phyloP scores from a whole-genome alignment of 2,329 filamentous ascomycete species.

The Fusarium musae region DNA sequence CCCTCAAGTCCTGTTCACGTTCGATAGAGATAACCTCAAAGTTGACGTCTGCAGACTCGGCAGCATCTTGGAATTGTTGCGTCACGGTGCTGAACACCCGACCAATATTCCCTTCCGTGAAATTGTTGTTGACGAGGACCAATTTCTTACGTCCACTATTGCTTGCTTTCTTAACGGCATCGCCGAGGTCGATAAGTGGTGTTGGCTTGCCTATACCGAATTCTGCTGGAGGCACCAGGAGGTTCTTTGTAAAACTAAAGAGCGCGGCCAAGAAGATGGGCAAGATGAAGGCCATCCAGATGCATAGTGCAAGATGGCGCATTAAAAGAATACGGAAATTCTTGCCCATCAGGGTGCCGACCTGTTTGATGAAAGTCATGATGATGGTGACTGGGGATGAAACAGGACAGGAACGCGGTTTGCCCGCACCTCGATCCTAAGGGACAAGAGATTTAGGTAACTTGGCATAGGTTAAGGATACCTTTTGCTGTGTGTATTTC shows the following conservation, averaged over 20 bases:
- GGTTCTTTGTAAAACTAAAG: constrained; percentile 79
- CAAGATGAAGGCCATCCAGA: constrained; percentile 68
- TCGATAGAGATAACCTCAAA: constrained; percentile 66
- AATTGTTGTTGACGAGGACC: constrained; percentile 81
- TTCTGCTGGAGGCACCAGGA: constrained; percentile 80
- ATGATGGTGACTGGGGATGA: constrained; percentile 8
- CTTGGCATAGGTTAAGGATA: background rate
- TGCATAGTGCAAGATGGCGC: constrained; percentile 63
- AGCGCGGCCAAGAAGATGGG: constrained; percentile 69
- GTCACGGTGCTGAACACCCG: constrained; percentile 73
- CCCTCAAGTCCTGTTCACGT: constrained; percentile 67
- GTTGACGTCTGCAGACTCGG: constrained; percentile 65
- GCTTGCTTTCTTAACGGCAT: constrained; percentile 69
- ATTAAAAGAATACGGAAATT: constrained; percentile 69
- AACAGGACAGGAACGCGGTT: background rate
- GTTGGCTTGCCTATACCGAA: constrained; percentile 76
- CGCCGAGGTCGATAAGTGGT: constrained; percentile 70
- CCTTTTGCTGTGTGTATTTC: background rate
- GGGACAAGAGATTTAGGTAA: background rate
- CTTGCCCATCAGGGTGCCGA: constrained; percentile 70
- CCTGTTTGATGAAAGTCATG: constrained; percentile 68
- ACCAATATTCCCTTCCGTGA: constrained; percentile 76
- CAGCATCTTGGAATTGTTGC: constrained; percentile 63
- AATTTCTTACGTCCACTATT: constrained; percentile 72
- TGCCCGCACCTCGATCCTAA: background rate